phyloP scores from a whole-genome alignment of 495 filamentous ascomycete species.

The Penicillium robsamsonii region DNA sequence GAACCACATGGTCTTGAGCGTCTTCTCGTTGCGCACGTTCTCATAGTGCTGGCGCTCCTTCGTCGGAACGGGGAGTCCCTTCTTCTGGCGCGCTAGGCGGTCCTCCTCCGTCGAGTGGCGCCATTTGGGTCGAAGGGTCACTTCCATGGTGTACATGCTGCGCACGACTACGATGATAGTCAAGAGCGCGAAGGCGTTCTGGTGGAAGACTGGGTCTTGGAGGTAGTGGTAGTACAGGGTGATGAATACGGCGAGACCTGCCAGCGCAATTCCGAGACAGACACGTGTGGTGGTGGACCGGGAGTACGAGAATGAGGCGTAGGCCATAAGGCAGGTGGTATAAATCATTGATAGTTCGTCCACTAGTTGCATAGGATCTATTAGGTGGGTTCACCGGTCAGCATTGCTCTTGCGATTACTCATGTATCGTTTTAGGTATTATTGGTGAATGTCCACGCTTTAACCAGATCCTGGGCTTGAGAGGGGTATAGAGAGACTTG shows the following conservation, averaged over 20 bases:
- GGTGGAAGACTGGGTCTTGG: conserved; percentile 90
- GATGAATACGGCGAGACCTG: conserved; percentile 71
- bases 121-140: conserved; percentile 61
- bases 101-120: conserved; percentile 46
- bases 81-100: conserved; percentile 36
- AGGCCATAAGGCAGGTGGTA: conserved; percentile 90
- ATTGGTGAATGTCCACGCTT: neutral
- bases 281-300: conserved; percentile 53
- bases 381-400: conserved; percentile 14
- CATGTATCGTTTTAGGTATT: neutral
- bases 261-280: conserved; percentile 58
- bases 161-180: conserved; percentile 74
- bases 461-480: neutral
- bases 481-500: conserved; percentile 30
- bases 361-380: conserved; percentile 96
- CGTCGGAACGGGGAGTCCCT: conserved; percentile 39
- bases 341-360: conserved; percentile 99
- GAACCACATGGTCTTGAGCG: conserved; percentile 70
- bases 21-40: conserved; percentile 55
- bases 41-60: conserved; percentile 47
- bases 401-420: conserved; percentile 2
- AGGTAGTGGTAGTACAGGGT: conserved; percentile 92
- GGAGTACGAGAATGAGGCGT: conserved; percentile 78
- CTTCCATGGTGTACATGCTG: conserved; percentile 89
- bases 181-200: conserved; percentile 81